Evolutionary conservation across 805 yeast genomes (phyloP).

Genomic region (Brettanomyces anomalus): DNA sequence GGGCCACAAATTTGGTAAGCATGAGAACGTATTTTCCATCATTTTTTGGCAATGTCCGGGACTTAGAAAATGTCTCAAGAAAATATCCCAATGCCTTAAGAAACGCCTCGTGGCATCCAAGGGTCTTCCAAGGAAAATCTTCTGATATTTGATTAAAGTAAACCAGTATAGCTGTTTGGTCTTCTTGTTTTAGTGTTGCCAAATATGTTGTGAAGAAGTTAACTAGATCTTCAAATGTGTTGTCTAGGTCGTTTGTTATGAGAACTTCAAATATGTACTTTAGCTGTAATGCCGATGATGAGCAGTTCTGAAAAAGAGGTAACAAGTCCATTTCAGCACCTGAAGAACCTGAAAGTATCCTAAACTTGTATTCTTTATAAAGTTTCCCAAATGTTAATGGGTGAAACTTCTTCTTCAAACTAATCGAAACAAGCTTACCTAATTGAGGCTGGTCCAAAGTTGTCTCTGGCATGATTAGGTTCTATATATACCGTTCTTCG

Average conservation of each 20-base stretch:
- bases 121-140: slow-evolving; percentile 17
- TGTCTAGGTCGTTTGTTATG: slow-evolving; percentile 18
- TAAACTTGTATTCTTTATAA: slow-evolving; percentile 20
- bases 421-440: slow-evolving; percentile 13
- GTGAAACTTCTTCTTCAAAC: slow-evolving; percentile 15
- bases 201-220: slow-evolving; percentile 14
- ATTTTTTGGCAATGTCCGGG: slow-evolving; percentile 1
- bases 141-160: slow-evolving; percentile 18
- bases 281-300: slow-evolving; percentile 14
- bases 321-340: slow-evolving; percentile 9
- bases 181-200: slow-evolving; percentile 6
- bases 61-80: slow-evolving; percentile 4
- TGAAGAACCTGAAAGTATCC: slow-evolving; percentile 4
- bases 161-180: slow-evolving; percentile 17
- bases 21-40: slow-evolving; percentile 12
- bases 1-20: slow-evolving; percentile 16
- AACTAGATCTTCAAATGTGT: slow-evolving; percentile 17
- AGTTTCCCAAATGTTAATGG: slow-evolving; percentile 20
- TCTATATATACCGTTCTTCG: too few relatives aligned
- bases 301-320: slow-evolving; percentile 12
- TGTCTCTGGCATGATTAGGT: too few relatives aligned
- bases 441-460: slow-evolving; percentile 3
- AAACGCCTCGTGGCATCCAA: slow-evolving; percentile 9
- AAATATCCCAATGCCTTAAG: slow-evolving; percentile 11
- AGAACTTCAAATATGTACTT: slow-evolving; percentile 21